A percentile compares a stretch with the other conserved stretches of the same genome.
Evolutionary conservation across 2,329 filamentous ascomycete species (phyloP).

Genomic region (Ophiobolus disseminans): DNA sequence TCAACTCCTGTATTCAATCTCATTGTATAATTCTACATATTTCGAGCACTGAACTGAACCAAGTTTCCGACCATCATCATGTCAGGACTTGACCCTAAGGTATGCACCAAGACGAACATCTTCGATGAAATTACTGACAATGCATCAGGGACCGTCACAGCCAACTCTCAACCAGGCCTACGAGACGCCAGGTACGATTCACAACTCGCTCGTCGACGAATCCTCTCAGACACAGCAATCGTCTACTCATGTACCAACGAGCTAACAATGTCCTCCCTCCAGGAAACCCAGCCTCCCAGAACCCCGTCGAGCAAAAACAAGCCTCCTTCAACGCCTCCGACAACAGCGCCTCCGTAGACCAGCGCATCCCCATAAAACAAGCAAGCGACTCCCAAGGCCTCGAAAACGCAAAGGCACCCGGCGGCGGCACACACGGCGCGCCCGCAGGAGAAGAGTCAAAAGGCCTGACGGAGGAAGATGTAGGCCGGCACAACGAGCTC

Average conservation of each 20-base stretch:
- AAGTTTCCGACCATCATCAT: constrained; percentile 34
- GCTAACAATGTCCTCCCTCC: too few relatives aligned
- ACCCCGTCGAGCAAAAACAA: constrained; percentile 48
- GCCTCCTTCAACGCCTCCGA: constrained; percentile 45
- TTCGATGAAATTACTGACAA: too few relatives aligned
- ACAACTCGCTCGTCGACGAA: too few relatives aligned
- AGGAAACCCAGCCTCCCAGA: constrained; percentile 55
- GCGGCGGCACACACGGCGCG: constrained; percentile 53
- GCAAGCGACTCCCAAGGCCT: constrained; percentile 48
- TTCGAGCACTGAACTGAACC: too few relatives aligned
- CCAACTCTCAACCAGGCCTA: constrained; percentile 55
- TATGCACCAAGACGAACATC: too few relatives aligned
- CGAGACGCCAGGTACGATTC: constrained; percentile 53
- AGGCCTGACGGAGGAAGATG: constrained; percentile 49
- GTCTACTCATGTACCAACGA: too few relatives aligned
- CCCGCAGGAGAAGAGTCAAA: constrained; percentile 53
- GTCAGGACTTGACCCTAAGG: constrained; percentile 50
- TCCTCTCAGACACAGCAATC: too few relatives aligned
- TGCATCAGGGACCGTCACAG: constrained; percentile 55
- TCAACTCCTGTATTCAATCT: neutral
- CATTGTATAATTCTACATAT: too few relatives aligned
- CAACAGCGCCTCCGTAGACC: constrained; percentile 37
- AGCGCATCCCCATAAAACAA: constrained; percentile 50
- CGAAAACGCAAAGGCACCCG: constrained; percentile 39
- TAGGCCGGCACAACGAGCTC: constrained; percentile 55